Percentiles rank a stretch among this genome's conserved stretches.
These are phyloP conservation scores for Crithidia sp. DNA, from an alignment of 208 protist genomes.

Conservation along the genomic window DNA sequence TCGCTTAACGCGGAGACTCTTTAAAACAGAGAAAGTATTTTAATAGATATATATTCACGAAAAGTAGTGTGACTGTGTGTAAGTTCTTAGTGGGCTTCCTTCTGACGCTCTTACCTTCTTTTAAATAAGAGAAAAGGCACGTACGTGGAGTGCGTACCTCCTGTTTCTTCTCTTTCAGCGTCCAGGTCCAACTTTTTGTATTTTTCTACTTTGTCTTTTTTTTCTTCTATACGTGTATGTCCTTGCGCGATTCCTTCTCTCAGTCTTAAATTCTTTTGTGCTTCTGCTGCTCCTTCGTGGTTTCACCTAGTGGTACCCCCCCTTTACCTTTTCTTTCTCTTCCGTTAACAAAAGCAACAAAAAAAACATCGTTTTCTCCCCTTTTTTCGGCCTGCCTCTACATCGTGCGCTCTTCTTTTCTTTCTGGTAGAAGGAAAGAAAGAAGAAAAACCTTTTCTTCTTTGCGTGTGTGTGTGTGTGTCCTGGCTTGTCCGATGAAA, in stretches of 20 bases:
- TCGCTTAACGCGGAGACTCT: no score
- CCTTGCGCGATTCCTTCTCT: background rate
- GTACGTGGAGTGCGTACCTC: no score
- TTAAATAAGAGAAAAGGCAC: no score
- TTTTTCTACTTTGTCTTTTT: background rate
- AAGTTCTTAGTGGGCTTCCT: background rate
- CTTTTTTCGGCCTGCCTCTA: background rate
- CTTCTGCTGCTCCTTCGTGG: no score
- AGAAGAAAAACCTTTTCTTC: background rate
- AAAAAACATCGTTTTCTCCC: background rate
- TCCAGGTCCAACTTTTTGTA: no score
- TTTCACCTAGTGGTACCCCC: no score
- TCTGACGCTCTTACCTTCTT: background rate
- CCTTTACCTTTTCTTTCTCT: constrained; percentile 5
- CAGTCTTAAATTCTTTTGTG: no score
- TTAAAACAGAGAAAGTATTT: no score
- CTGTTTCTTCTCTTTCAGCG: no score
- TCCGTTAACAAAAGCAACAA: constrained; percentile 1
- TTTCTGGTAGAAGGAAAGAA: background rate
- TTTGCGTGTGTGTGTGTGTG: background rate
- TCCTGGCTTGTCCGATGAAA: background rate
- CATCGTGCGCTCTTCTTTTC: background rate
- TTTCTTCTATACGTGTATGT: background rate
- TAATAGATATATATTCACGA: no score
- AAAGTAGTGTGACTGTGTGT: no score